These are phyloP conservation scores for Oryza australiensis DNA, from an alignment of 176 grass and related monocot genomes.

Conservation along the genomic window DNA sequence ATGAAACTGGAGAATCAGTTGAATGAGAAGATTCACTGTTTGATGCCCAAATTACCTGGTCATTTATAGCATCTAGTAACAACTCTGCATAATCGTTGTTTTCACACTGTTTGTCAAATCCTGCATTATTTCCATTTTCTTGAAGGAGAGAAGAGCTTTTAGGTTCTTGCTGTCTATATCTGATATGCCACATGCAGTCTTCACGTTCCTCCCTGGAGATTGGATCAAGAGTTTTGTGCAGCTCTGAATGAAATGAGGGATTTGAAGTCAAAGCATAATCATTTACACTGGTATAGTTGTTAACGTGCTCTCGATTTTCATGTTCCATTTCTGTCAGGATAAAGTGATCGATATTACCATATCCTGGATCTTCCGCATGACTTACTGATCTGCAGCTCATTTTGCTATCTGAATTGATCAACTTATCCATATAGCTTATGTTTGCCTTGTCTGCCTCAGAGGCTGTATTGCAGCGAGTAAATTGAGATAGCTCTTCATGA, in stretches of 20 bases:
- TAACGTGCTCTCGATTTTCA: slow-evolving; percentile 25
- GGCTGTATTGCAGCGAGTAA: slow-evolving; percentile 27
- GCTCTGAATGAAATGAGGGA: slow-evolving; percentile 37
- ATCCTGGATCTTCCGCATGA: slow-evolving; percentile 3
- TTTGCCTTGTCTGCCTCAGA: slow-evolving; percentile 6
- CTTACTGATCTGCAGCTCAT: not conserved
- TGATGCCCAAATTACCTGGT: slow-evolving; percentile 19
- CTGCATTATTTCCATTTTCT: slow-evolving; percentile 12
- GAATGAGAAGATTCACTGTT: slow-evolving; percentile 32
- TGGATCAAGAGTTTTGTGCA: slow-evolving; percentile 40
- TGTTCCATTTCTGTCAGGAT: slow-evolving; percentile 30
- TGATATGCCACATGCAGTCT: slow-evolving; percentile 22
- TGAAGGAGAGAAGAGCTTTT: slow-evolving; percentile 29
- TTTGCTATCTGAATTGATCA: slow-evolving; percentile 23
- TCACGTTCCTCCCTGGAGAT: slow-evolving; percentile 44
- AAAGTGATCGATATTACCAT: slow-evolving; percentile 26
- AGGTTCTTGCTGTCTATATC: slow-evolving; percentile 30
- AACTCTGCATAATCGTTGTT: slow-evolving; percentile 28
- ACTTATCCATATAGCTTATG: slow-evolving; percentile 1
- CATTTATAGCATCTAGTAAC: slow-evolving; percentile 36
- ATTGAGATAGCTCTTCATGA: slow-evolving; percentile 19
- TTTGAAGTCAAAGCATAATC: slow-evolving; percentile 25
- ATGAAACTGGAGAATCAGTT: slow-evolving; percentile 41
- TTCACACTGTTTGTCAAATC: slow-evolving; percentile 7
- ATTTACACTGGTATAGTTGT: slow-evolving; percentile 3